phyloP scores from a whole-genome alignment of 2,329 filamentous ascomycete species.

The Aspergillus niger region DNA sequence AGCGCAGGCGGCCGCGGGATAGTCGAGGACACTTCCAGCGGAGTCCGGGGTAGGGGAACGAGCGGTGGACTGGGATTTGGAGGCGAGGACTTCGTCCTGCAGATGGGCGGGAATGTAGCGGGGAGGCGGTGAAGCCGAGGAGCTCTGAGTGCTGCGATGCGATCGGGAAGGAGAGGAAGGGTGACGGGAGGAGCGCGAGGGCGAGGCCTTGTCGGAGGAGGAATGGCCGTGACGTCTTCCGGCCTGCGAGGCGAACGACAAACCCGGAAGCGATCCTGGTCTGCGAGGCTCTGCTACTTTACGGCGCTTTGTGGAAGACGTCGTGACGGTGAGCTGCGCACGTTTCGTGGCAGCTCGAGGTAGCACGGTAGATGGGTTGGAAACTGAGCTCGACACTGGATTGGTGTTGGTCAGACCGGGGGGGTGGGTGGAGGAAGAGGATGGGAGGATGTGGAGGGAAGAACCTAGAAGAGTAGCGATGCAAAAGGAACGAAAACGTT shows the following conservation, averaged over 20 bases:
- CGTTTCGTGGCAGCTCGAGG: constrained; percentile 47
- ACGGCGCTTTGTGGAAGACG: constrained; percentile 54
- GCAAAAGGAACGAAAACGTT: neutral
- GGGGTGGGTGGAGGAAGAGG: neutral
- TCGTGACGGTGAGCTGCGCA: constrained; percentile 52
- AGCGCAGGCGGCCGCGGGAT: constrained; percentile 56
- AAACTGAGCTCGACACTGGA: constrained; percentile 5
- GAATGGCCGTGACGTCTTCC: constrained; percentile 39
- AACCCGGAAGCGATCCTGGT: constrained; percentile 37
- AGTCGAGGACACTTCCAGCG: constrained; percentile 36
- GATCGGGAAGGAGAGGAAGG: constrained; percentile 27
- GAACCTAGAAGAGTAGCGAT: constrained; percentile 1
- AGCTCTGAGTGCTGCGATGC: constrained; percentile 27
- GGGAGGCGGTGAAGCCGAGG: constrained; percentile 37
- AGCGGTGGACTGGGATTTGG: constrained; percentile 36
- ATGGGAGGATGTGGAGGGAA: constrained; percentile 1
- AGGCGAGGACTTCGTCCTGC: constrained; percentile 52
- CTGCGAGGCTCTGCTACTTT: constrained; percentile 49
- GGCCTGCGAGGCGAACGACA: constrained; percentile 34
- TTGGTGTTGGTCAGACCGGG: constrained; percentile 4
- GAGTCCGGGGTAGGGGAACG: constrained; percentile 39
- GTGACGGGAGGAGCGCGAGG: constrained; percentile 21
- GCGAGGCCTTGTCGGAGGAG: constrained; percentile 26
- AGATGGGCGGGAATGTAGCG: constrained; percentile 60
- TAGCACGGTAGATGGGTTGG: constrained; percentile 23